phyloP scores from a whole-genome alignment of 192 early-diverging fungal genomes.

The Ambispora gerdemannii region DNA sequence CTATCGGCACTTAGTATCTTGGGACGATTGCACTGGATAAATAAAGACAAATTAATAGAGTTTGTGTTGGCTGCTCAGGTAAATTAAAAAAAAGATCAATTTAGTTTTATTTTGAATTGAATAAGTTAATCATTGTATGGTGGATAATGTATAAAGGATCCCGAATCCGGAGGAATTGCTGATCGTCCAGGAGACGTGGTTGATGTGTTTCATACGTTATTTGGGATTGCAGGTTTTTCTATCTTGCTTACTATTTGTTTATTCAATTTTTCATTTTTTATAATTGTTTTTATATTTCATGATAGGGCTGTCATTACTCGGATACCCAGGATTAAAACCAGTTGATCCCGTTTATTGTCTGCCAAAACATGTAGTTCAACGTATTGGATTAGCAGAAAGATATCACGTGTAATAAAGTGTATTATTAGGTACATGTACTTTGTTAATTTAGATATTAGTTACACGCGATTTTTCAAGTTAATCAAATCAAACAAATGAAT shows the following conservation, averaged over 20 bases:
- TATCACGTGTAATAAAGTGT: slow-evolving; percentile 30
- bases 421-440: too few relatives aligned
- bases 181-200: slow-evolving; percentile 89
- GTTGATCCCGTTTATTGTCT: slow-evolving; percentile 95
- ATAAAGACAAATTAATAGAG: slow-evolving; percentile 60
- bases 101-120: neutral
- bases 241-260: slow-evolving; percentile 3
- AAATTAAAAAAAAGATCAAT: slow-evolving; percentile 1
- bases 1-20: slow-evolving; percentile 82
- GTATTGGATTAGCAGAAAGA: slow-evolving; percentile 45
- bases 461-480: too few relatives aligned
- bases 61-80: slow-evolving; percentile 86
- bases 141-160: slow-evolving; percentile 55
- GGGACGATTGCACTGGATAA: slow-evolving; percentile 81
- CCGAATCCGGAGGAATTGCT: slow-evolving; percentile 85
- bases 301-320: slow-evolving; percentile 74
- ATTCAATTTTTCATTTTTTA: neutral
- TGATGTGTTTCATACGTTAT: slow-evolving; percentile 96
- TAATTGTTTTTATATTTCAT: neutral
- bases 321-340: slow-evolving; percentile 66
- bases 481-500: too few relatives aligned
- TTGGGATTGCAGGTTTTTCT: slow-evolving; percentile 79
- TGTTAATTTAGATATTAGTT: too few relatives aligned
- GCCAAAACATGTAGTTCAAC: slow-evolving; percentile 60
- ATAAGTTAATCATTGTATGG: slow-evolving; percentile 14